Base-by-base conservation (phyloP, 2,329 filamentous ascomycete species). In the Moelleriella libera region DNA sequence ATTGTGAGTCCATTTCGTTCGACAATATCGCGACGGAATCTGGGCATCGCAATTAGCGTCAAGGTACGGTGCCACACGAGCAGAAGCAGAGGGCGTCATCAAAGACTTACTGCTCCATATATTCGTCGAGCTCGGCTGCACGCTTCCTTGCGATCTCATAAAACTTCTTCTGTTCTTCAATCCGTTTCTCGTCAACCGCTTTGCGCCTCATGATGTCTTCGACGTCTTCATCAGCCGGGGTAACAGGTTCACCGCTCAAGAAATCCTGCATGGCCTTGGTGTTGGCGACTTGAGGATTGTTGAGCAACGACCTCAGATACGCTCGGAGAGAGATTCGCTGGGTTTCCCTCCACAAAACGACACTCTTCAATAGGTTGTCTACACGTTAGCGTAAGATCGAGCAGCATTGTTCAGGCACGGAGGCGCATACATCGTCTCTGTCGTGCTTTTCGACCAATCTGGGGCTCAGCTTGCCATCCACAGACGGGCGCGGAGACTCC, bases 61-160 rank as follows among this genome's bases (percentile, higher is more conserved):
- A 21, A 6, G 10, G 3, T 21, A 21, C 21, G 21, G 21, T 21
- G 21, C 21, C 21, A 21, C 21, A 21, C 21, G 21, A 3, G 21
- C 21, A 21, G 21, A 21, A 21, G 21, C 21, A 21, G 21, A 21
- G 21, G 21, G 21, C 21, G 21, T 21, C 21, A 21, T 37, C 21
- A 2, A 12, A 39, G 7, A 51, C 81, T 65, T 65, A 87, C 82
- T 94, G 67, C 66, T 98, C 92, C 92, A 98, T 98, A 62, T 97
- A 96, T 29, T 94, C 86, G 64, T 98, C 92, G 45, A 98, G 73
- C 59, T 97, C 92, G 5, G 86, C 84, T 2, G 92, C 92, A 53
- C 92, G 80, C 63, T 88, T 82, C 54, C 88, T 75, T 7, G 92
- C 92, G 60, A 98, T 89, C 61, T 98, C 90, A 63, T 96, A 98